Evolutionary conservation across 176 grass and related monocot genomes (phyloP).

Genomic region (Saccharum spontaneum): DNA sequence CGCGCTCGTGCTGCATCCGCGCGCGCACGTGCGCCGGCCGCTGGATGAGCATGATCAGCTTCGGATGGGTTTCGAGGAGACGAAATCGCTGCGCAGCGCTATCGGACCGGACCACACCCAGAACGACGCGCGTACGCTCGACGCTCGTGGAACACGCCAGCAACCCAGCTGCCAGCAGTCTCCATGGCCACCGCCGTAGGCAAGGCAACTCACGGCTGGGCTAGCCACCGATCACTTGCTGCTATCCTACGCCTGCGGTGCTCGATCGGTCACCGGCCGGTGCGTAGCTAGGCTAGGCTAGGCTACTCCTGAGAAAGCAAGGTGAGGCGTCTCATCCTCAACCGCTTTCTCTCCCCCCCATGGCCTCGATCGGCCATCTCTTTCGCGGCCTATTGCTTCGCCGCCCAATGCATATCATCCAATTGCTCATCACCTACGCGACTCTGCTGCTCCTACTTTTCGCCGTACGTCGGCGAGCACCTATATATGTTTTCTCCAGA

Average conservation of each 20-base stretch:
- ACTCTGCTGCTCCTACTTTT: background rate
- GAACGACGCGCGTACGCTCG: background rate
- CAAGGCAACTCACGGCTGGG: background rate
- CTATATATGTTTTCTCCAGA: background rate
- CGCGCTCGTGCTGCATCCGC: background rate
- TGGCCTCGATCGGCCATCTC: background rate
- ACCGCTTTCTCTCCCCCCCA: no score
- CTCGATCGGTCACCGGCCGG: background rate
- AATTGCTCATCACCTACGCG: background rate
- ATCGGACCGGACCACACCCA: background rate
- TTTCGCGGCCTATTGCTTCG: background rate
- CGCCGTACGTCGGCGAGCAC: background rate
- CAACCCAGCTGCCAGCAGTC: background rate
- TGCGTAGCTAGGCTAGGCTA: background rate
- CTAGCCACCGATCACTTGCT: background rate
- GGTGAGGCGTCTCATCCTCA: slow-evolving; percentile 11
- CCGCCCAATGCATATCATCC: background rate
- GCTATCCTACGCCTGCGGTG: background rate
- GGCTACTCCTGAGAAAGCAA: background rate
- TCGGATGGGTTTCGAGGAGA: background rate
- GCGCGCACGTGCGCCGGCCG: background rate
- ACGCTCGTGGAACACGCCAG: background rate
- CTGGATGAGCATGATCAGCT: background rate
- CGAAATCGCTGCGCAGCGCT: background rate
- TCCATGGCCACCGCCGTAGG: background rate